phyloP scores from a whole-genome alignment of 2,329 filamentous ascomycete genomes.

The Colletotrichum lentis region DNA sequence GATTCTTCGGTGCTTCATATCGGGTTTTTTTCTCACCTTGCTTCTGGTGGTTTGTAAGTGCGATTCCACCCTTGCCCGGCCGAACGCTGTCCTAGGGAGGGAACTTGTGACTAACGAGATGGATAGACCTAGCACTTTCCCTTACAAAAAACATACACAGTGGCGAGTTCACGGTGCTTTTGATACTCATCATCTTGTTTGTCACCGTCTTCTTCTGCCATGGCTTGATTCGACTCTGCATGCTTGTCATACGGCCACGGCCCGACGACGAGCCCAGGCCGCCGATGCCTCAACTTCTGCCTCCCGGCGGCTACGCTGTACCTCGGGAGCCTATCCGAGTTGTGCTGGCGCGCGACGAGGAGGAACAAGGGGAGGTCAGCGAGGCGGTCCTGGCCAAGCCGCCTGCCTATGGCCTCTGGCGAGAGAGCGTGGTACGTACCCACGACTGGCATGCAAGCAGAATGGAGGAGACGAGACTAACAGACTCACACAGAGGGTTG shows the following conservation, averaged over 20 bases:
- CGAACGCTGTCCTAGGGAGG: not conserved
- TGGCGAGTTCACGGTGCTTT: conserved; percentile 79
- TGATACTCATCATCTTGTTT: conserved; percentile 79
- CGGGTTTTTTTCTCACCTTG: conserved; percentile 67
- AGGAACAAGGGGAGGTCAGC: conserved; percentile 59
- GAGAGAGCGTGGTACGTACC: conserved; percentile 76
- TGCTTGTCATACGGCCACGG: conserved; percentile 65
- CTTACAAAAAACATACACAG: conserved; percentile 70
- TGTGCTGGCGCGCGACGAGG: conserved; percentile 77
- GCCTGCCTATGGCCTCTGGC: conserved; percentile 86
- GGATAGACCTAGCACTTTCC: conserved; percentile 75
- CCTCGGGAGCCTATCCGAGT: conserved; percentile 80
- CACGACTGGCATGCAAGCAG: not conserved
- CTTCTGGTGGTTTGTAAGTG: conserved; percentile 73
- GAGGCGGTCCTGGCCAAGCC: conserved; percentile 69
- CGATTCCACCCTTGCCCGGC: not conserved
- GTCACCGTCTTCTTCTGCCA: conserved; percentile 84
- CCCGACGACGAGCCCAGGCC: conserved; percentile 38
- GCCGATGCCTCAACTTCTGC: conserved; percentile 55
- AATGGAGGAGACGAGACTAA: not conserved
- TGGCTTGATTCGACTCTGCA: conserved; percentile 75
- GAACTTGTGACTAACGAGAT: conserved; percentile 5
- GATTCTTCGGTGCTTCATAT: conserved; percentile 69
- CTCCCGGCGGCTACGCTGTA: conserved; percentile 71
- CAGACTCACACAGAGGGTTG: conserved; percentile 65